These are phyloP conservation scores for Otatea glauca DNA, from an alignment of 176 grass and related monocot genomes.

Conservation along the genomic window DNA sequence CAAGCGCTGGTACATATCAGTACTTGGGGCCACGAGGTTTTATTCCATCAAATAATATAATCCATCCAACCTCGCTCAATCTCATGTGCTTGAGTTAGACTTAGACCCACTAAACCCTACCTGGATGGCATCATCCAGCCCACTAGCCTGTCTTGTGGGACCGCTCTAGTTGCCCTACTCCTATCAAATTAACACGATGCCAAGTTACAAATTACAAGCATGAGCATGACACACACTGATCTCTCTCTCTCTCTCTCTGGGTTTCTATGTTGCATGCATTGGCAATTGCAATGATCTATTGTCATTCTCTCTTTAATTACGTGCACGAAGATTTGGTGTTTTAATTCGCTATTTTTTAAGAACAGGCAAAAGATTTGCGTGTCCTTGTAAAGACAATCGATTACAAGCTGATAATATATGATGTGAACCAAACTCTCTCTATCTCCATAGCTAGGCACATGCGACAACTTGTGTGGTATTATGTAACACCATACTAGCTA, in stretches of 20 bases:
- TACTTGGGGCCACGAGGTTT: too few species aligned
- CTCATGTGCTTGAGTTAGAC: constrained; percentile 13
- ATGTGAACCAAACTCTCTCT: too few species aligned
- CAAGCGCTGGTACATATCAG: too few species aligned
- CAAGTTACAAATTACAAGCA: too few species aligned
- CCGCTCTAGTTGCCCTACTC: background rate
- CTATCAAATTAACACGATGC: background rate
- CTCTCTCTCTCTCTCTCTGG: too few species aligned
- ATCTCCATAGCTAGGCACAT: too few species aligned
- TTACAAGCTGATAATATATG: background rate
- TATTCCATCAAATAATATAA: background rate
- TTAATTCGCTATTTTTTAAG: background rate
- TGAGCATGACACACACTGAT: too few species aligned
- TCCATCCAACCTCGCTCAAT: constrained; percentile 7
- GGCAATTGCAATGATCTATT: background rate
- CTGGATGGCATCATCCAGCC: background rate
- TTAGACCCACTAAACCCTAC: background rate
- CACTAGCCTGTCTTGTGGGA: constrained; percentile 2
- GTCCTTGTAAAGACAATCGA: background rate
- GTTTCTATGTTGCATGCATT: background rate
- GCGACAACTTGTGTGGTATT: too few species aligned
- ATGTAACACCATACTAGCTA: too few species aligned
- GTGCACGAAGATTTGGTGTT: background rate
- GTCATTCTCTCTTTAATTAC: background rate
- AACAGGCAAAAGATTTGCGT: background rate